Evolutionary conservation across 208 protist species (phyloP).

Genomic region (Endotrypanum monterogeii): DNA sequence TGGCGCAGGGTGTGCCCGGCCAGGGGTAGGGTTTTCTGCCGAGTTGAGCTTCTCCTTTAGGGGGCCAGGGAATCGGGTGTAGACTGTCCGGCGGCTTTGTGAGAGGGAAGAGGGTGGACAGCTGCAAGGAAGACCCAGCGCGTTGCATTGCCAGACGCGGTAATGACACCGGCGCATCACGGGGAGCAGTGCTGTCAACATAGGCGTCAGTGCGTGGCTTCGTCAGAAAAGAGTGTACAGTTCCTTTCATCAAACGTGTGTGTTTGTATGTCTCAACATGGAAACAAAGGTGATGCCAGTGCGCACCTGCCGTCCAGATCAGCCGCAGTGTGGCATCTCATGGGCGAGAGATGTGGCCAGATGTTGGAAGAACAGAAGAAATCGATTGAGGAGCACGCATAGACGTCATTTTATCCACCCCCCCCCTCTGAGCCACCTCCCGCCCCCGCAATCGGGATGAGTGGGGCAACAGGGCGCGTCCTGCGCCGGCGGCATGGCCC

Average conservation of each 20-base stretch:
- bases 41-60: background rate
- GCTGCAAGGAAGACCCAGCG: background rate
- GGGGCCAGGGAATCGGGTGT: background rate
- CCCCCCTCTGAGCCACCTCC: too few species aligned
- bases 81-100: background rate
- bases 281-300: background rate
- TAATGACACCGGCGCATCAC: background rate
- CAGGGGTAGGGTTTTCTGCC: background rate
- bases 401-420: too few species aligned
- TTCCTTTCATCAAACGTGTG: too few species aligned
- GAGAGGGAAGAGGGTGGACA: background rate
- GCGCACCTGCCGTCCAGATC: background rate
- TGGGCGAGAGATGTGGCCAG: background rate
- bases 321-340: background rate
- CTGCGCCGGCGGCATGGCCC: too few species aligned
- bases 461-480: too few species aligned
- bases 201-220: too few species aligned
- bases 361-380: background rate
- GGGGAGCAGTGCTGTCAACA: too few species aligned
- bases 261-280: background rate
- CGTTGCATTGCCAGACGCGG: background rate
- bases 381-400: too few species aligned
- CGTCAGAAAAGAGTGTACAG: too few species aligned
- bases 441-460: too few species aligned
- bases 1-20: background rate